Conservation (phyloP, 805 yeast genomes). For the Starmerella bacillaris region DNA sequence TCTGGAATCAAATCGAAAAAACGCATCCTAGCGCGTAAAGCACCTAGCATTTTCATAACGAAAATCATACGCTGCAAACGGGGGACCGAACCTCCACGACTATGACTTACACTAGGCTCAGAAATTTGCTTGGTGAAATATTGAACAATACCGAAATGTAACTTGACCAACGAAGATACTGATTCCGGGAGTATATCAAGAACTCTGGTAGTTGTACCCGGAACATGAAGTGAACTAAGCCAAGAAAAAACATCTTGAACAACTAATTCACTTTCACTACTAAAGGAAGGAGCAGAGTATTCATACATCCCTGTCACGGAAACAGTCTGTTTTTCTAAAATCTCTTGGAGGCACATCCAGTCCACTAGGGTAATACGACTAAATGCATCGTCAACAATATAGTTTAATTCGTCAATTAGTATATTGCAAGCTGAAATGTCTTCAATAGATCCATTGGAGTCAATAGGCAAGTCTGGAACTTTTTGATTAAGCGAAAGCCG, state of each 20-base stretch:
- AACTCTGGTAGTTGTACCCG: slow-evolving; percentile 26
- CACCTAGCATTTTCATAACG: slow-evolving; percentile 44
- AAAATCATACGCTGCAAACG: slow-evolving; percentile 55
- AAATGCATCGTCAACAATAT: slow-evolving; percentile 39
- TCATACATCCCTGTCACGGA: slow-evolving; percentile 42
- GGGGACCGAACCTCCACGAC: slow-evolving; percentile 27
- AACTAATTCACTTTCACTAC: slow-evolving; percentile 35
- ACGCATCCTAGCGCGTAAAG: slow-evolving; percentile 51
- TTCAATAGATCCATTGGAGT: too few species aligned
- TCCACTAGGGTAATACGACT: slow-evolving; percentile 43
- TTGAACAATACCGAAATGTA: slow-evolving; percentile 48
- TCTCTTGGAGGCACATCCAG: slow-evolving; percentile 62
- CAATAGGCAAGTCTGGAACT: not conserved
- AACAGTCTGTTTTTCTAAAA: slow-evolving; percentile 50
- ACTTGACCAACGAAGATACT: slow-evolving; percentile 42
- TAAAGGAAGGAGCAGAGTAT: slow-evolving; percentile 28
- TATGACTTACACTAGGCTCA: slow-evolving; percentile 41
- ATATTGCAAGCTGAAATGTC: not conserved
- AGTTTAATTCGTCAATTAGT: slow-evolving; percentile 44
- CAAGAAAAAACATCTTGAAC: slow-evolving; percentile 56
- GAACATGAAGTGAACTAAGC: slow-evolving; percentile 39
- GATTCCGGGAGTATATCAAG: slow-evolving; percentile 46
- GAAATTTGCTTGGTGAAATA: slow-evolving; percentile 48
- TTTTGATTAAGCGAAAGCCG: not conserved
- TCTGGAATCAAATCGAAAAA: slow-evolving; percentile 33